Percentiles rank a stretch among this genome's conserved stretches.
These are phyloP conservation scores for Tylopilus sp. DNA, from an alignment of 768 basidiomycete genomes.

Conservation along the genomic window DNA sequence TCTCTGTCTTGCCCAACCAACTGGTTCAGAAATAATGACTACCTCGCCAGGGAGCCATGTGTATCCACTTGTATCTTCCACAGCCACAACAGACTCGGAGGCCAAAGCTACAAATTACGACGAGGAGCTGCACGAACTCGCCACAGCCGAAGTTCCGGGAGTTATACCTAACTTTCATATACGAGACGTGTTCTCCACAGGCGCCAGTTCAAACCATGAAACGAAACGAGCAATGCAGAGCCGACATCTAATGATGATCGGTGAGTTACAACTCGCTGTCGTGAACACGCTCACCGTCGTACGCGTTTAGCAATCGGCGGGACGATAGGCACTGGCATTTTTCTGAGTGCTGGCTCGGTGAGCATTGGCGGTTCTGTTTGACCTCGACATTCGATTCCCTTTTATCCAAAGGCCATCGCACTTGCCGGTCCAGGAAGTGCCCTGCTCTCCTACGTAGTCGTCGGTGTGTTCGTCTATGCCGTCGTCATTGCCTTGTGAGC, in stretches of 20 bases:
- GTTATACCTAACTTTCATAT: neutral
- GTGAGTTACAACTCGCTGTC: conserved; percentile 16
- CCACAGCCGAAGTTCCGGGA: neutral
- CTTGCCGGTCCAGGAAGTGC: conserved; percentile 60
- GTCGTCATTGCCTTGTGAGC: conserved; percentile 57
- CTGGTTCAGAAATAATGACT: neutral
- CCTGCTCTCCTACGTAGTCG: conserved; percentile 56
- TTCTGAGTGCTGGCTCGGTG: conserved; percentile 56
- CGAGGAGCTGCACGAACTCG: neutral
- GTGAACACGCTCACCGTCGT: neutral
- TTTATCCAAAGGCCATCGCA: conserved; percentile 41
- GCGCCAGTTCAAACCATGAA: conserved; percentile 15
- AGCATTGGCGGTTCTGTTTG: conserved; percentile 4
- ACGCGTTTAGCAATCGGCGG: conserved; percentile 45
- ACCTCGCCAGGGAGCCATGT: neutral
- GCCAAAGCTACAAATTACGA: neutral
- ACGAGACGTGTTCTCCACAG: conserved; percentile 7
- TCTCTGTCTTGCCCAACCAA: neutral
- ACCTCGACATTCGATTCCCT: neutral
- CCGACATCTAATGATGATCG: conserved; percentile 43
- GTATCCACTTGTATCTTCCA: neutral
- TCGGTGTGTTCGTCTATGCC: conserved; percentile 56
- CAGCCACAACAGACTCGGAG: neutral
- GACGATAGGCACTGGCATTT: conserved; percentile 60
- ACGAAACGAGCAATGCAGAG: conserved; percentile 41